Evolutionary conservation across 257 asterid species (phyloP), one percentile per base, ranked within the genome.

Genomic region (Nicotiana obtusifolia): DNA sequence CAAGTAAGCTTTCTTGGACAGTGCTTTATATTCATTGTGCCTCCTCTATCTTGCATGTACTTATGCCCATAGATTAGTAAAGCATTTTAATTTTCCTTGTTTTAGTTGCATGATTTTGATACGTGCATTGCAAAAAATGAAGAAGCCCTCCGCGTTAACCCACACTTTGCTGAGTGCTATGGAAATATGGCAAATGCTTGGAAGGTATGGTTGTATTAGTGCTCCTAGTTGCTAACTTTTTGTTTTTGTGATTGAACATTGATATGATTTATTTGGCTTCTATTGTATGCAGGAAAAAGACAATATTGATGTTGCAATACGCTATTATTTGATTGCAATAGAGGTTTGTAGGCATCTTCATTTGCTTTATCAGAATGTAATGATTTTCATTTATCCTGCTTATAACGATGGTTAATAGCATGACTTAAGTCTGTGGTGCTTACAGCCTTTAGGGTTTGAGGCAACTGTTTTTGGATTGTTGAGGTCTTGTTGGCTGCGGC

Each of bases 131-230:
- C 96, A 15, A 96, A 93, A 90, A 96, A 96, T 85, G 98, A 96
- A 87, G 99, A 96, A 87, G 98, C 99, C 80, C 93, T 96, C 68
- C 90, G 90, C 31, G 85, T 96, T 77, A 92, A 96, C 81, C 98
- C 99, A 16, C 95, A 88, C 76, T 94, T 96, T 91, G 98, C 99
- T 47, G 99, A 96, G 89, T 94, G 99, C 87, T 96, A 94, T 88
- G 99, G 99, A 64, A 96, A 96, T 84, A 96, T 96, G 99, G 99
- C 98, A 44, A 96, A 96, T 89, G 99, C 99, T 84, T 96, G 91
- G 93, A 96, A 96, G 97, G 99, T 96, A 85, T 68, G 62, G 10
- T 65, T 47, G 65, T 13, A 10, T 65, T 80, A 35, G 76, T 33
- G 67, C 37, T 35, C 76, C 68, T 83, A 57, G 59, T 35, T 80